Percentiles rank a stretch among this genome's conserved stretches.
Conservation (phyloP, 306 rosid species). For the Herpetospermum pedunculosum region DNA sequence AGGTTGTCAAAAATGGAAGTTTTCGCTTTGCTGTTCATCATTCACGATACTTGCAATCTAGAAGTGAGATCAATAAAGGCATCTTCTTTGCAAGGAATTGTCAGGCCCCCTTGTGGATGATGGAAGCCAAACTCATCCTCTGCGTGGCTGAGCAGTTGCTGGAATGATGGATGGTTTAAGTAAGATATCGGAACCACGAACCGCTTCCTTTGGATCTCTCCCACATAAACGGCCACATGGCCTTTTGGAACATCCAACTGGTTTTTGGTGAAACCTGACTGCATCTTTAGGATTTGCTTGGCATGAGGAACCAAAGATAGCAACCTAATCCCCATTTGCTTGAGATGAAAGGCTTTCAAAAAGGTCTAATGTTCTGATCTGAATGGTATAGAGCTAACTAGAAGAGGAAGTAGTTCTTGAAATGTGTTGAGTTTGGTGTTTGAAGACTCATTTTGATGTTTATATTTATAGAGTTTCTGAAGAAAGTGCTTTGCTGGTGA, state of each 20-base stretch:
- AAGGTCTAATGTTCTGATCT: background rate
- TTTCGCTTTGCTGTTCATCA: background rate
- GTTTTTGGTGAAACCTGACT: constrained; percentile 5
- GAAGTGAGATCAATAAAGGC: constrained; percentile 22
- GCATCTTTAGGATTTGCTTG: constrained; percentile 11
- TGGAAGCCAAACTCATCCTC: constrained; percentile 27
- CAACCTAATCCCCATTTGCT: constrained; percentile 9
- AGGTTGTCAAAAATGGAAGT: background rate
- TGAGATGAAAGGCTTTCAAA: background rate
- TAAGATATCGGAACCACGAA: constrained; percentile 25
- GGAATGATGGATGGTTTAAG: constrained; percentile 22
- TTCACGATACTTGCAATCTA: constrained; percentile 7
- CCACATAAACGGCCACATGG: constrained; percentile 23
- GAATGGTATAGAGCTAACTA: background rate
- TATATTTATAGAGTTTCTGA: background rate
- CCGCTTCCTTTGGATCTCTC: constrained; percentile 22
- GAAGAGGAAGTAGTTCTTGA: background rate
- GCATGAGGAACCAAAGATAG: constrained; percentile 7
- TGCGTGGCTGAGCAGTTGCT: constrained; percentile 16
- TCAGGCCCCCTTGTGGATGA: constrained; percentile 33
- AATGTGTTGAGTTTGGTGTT: background rate
- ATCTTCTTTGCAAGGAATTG: constrained; percentile 27
- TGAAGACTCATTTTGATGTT: constrained; percentile 4
- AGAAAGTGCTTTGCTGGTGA: background rate
- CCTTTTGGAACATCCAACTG: constrained; percentile 2